A percentile compares a stretch with the other conserved stretches of the same genome.
Conservation (phyloP, 805 yeast genomes). For the Osmozyma mogii region DNA sequence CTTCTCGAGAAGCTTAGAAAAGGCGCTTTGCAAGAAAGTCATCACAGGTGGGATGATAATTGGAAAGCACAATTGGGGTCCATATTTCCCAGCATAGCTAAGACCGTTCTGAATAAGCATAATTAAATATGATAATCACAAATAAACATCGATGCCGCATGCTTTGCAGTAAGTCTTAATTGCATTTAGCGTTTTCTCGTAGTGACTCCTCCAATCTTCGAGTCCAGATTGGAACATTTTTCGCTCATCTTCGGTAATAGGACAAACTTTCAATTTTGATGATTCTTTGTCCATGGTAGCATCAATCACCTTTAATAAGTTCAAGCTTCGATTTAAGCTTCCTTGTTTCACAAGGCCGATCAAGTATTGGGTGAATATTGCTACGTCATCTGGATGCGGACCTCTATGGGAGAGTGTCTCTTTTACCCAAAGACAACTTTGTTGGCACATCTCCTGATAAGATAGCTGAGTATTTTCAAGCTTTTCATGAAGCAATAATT, state of each 20-base stretch:
- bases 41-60: constrained; percentile 62
- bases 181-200: constrained; percentile 1
- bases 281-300: constrained; percentile 4
- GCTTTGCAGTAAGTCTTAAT: constrained; percentile 5
- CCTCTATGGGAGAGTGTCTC: no score
- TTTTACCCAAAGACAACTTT: no score
- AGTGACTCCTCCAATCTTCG: constrained; percentile 14
- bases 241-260: not conserved
- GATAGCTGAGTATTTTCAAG: no score
- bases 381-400: constrained; percentile 12
- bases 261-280: constrained; percentile 4
- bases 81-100: constrained; percentile 13
- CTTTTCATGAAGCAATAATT: no score
- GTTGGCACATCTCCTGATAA: no score
- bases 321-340: constrained; percentile 2
- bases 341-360: constrained; percentile 3
- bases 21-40: constrained; percentile 73
- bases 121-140: constrained; percentile 5
- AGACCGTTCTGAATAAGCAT: constrained; percentile 11
- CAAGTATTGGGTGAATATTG: constrained; percentile 5
- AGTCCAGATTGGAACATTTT: constrained; percentile 8
- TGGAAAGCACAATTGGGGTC: constrained; percentile 49
- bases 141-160: constrained; percentile 1
- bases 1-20: constrained; percentile 36
- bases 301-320: constrained; percentile 4